Evolutionary conservation across 805 yeast species (phyloP).

Genomic region (Candida odintsovae): DNA sequence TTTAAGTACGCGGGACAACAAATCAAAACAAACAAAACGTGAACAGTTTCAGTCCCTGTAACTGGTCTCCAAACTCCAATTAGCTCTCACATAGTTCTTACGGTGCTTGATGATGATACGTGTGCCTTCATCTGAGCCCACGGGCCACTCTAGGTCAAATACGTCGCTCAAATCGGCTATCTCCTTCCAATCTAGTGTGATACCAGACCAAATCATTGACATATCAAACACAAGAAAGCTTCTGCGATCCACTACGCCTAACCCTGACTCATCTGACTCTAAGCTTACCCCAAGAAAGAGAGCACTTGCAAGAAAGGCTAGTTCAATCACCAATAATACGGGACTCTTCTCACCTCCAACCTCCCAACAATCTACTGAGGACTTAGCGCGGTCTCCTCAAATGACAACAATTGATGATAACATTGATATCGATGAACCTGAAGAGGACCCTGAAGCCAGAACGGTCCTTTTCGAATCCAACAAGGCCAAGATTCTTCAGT

Average conservation of each 20-base stretch:
- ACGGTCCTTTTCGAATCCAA: constrained; percentile 14
- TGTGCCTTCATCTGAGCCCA: not conserved
- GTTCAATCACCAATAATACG: constrained; percentile 2
- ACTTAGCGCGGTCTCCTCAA: not conserved
- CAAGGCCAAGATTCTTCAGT: constrained; percentile 19
- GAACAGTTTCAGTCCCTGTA: too few species aligned
- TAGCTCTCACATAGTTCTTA: too few species aligned
- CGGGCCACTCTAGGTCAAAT: not conserved
- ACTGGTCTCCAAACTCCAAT: too few species aligned
- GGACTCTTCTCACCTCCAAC: constrained; percentile 3
- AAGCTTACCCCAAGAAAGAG: constrained; percentile 18
- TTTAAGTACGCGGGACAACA: too few species aligned
- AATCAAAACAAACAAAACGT: too few species aligned
- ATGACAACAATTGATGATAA: constrained; percentile 1
- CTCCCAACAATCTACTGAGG: not conserved
- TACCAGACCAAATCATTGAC: constrained; percentile 14
- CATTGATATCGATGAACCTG: not conserved
- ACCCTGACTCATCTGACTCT: constrained; percentile 2
- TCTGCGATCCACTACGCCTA: constrained; percentile 14
- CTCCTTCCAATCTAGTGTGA: not conserved
- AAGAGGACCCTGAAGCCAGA: constrained; percentile 13
- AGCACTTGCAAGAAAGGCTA: constrained; percentile 17
- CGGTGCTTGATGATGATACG: not conserved
- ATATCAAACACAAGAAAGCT: constrained; percentile 19
- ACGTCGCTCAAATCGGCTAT: not conserved